phyloP scores from a whole-genome alignment of 352 stramenopile species.

The Blastocystis sp. region DNA sequence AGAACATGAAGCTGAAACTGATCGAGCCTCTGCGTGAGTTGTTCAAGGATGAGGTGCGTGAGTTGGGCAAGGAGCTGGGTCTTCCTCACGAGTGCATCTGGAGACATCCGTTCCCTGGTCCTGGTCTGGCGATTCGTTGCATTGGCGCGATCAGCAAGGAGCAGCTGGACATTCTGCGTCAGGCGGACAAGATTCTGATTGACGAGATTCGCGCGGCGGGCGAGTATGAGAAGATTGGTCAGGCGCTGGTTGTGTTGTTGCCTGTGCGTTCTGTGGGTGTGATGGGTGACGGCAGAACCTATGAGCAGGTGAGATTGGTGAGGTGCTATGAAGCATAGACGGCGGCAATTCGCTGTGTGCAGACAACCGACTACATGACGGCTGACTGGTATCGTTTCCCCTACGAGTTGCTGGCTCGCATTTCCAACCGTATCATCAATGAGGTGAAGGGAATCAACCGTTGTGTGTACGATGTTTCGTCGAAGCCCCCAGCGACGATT shows the following conservation, averaged over 20 bases:
- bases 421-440: slow-evolving; percentile 96
- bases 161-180: slow-evolving; percentile 82
- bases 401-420: slow-evolving; percentile 87
- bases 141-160: slow-evolving; percentile 88
- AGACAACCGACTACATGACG: slow-evolving; percentile 99
- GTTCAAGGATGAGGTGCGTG: slow-evolving; percentile 87
- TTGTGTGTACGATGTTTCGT: slow-evolving; percentile 98
- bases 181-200: slow-evolving; percentile 93
- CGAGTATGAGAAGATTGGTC: slow-evolving; percentile 94
- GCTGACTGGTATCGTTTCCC: slow-evolving; percentile 97
- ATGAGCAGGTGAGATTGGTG: slow-evolving; percentile 76
- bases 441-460: slow-evolving; percentile 93
- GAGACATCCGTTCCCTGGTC: slow-evolving; percentile 95
- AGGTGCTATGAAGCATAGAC: slow-evolving; percentile 60
- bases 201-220: slow-evolving; percentile 84
- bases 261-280: slow-evolving; percentile 91
- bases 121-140: slow-evolving; percentile 91
- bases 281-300: slow-evolving; percentile 90
- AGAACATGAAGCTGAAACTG: slow-evolving; percentile 93
- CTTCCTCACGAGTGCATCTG: slow-evolving; percentile 92
- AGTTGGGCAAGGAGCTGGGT: slow-evolving; percentile 87
- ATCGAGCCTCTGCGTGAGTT: slow-evolving; percentile 95
- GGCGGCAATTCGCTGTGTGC: slow-evolving; percentile 83
- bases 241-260: slow-evolving; percentile 92
- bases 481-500: slow-evolving; percentile 96